Percentiles rank a stretch among this genome's conserved stretches.
phyloP scores from a whole-genome alignment of 805 yeast genomes.

The Danielozyma ontarioensis region DNA sequence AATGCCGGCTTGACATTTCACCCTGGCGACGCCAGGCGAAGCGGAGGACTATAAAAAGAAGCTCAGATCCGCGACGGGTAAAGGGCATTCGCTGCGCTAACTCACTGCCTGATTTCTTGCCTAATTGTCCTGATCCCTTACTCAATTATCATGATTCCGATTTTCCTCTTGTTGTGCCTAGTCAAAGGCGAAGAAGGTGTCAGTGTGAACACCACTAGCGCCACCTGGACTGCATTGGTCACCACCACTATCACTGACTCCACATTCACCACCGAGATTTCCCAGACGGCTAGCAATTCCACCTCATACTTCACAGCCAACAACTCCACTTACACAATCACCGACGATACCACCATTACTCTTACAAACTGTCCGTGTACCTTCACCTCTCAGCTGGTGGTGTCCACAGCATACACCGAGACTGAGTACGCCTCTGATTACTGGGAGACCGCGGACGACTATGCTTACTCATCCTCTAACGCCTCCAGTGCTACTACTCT shows the following conservation, averaged over 20 bases:
- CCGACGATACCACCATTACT: background rate
- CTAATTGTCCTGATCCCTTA: no score
- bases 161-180: background rate
- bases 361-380: conserved; percentile 6
- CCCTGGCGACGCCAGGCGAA: background rate
- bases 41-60: background rate
- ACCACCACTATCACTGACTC: conserved; percentile 1
- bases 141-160: background rate
- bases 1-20: background rate
- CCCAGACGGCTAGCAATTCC: background rate
- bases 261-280: background rate
- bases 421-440: conserved; percentile 2
- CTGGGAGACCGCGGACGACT: conserved; percentile 3
- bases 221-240: conserved; percentile 1
- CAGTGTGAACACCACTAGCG: background rate
- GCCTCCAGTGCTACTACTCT: no score
- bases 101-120: no score
- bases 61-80: background rate
- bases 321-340: conserved; percentile 1
- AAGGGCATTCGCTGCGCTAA: no score
- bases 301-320: background rate
- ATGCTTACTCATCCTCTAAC: no score
- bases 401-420: conserved; percentile 1
- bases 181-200: conserved; percentile 2
- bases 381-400: conserved; percentile 1